A percentile compares a stretch with the other conserved stretches of the same genome.
phyloP scores from a whole-genome alignment of 805 yeast genomes.

The Kodamaea nitidulidarum region DNA sequence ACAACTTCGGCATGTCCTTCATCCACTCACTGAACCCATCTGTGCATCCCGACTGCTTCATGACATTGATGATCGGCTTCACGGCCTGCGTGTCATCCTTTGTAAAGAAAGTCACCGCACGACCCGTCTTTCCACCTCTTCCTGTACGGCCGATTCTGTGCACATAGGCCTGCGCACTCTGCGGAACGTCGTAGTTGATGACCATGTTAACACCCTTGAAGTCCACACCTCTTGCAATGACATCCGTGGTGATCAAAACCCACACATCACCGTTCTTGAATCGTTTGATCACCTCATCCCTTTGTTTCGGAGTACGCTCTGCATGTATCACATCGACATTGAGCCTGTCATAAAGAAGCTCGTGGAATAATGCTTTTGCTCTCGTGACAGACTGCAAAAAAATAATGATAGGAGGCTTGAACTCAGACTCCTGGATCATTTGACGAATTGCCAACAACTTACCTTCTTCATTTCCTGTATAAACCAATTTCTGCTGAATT shows the following conservation, averaged over 20 bases:
- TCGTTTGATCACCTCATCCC: conserved; percentile 77
- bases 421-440: conserved; percentile 75
- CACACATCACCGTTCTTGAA: conserved; percentile 89
- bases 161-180: conserved; percentile 88
- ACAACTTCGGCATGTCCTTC: conserved; percentile 61
- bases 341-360: conserved; percentile 81
- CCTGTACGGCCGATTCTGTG: conserved; percentile 99
- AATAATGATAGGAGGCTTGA: conserved; percentile 88
- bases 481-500: conserved; percentile 78
- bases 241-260: conserved; percentile 96
- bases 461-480: conserved; percentile 94
- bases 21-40: conserved; percentile 74
- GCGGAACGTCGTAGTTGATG: conserved; percentile 95
- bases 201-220: conserved; percentile 93
- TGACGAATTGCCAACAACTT: conserved; percentile 88
- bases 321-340: conserved; percentile 96
- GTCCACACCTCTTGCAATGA: conserved; percentile 93
- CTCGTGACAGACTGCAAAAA: conserved; percentile 89
- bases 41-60: conserved; percentile 84
- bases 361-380: conserved; percentile 94
- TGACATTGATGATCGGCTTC: conserved; percentile 85
- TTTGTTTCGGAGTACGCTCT: conserved; percentile 83
- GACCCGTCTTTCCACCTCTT: conserved; percentile 84
- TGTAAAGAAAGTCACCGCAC: conserved; percentile 89
- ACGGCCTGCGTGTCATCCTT: conserved; percentile 77